Base-by-base conservation (phyloP, 2,329 filamentous ascomycete species). In the Aspergillus oerlinghausenensis region DNA sequence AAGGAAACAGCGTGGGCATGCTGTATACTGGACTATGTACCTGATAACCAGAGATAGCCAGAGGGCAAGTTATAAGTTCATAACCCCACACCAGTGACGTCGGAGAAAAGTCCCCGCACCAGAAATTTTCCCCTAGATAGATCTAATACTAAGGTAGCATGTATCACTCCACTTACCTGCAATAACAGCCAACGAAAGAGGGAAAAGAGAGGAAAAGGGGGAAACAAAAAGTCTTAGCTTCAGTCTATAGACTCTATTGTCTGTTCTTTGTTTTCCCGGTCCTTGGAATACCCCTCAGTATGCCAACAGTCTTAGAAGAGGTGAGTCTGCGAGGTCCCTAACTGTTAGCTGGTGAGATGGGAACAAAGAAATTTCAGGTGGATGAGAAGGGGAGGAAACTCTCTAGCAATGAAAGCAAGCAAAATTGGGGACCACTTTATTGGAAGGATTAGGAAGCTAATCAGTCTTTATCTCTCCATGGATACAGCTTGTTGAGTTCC, bases 271-370 rank as follows among this genome's bases (percentile, higher is more conserved):
- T 17, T 17, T n/a, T 38, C 14, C 32, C 32, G n/a, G 19, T 28
- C 47, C 6, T 19, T 47, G 21, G 3, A 14, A 19, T 19, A 19
- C 25, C 28, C 42, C 25, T 54, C 59, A 81, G 62, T 32, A 92
- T 92, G 89, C 83, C 88, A 54, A 87, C 87, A 47, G 88, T 92
- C 78, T 73, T 92, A 48, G 88, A 91, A 77, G 88, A 92, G 77
- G 88, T 90, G 78, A 45, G 70, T 59, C n/a, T 7, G 23, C 23
- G 10, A 14, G 23, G 43, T 23, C 28, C 8, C 43, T 29, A 17
- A n/a, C 10, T 4, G n/a, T 19, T 23, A 45, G 17, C 17, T 43
- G n/a, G 40, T 5, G 17, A 43, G 3, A 47, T 14, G 43, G 21
- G 43, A 47, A 47, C 11, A 23, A 23, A 47, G 32, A 7, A 38